Evolutionary conservation across 495 filamentous ascomycete species (phyloP).

Genomic region (Xylaria venustula): DNA sequence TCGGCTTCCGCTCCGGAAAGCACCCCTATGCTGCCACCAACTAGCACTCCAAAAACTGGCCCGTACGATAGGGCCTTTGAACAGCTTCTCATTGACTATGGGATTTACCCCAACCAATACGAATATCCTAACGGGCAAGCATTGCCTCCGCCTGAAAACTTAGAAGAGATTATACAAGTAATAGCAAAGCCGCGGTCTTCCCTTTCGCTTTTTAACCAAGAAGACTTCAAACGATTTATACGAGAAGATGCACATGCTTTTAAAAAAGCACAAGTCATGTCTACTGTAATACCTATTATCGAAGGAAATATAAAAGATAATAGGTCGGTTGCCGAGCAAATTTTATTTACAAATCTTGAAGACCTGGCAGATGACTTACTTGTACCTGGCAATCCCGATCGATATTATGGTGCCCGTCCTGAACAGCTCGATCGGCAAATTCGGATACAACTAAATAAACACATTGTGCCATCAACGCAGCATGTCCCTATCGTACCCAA

Average conservation of each 20-base stretch:
- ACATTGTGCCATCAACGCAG: slow-evolving; percentile 10
- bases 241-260: background rate
- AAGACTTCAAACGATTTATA: slow-evolving; percentile 6
- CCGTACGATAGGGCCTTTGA: slow-evolving; percentile 21
- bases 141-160: slow-evolving; percentile 12
- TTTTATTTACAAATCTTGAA: slow-evolving; percentile 10
- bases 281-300: background rate
- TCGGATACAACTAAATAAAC: slow-evolving; percentile 1
- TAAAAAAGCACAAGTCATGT: background rate
- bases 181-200: slow-evolving; percentile 3
- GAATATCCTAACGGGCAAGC: slow-evolving; percentile 7
- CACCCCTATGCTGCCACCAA: background rate
- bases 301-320: background rate
- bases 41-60: slow-evolving; percentile 14
- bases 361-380: slow-evolving; percentile 9
- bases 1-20: slow-evolving; percentile 13
- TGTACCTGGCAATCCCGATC: slow-evolving; percentile 13
- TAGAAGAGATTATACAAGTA: slow-evolving; percentile 11
- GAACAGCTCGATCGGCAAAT: slow-evolving; percentile 12
- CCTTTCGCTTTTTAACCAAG: background rate
- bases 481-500: too few species aligned
- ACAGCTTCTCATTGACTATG: slow-evolving; percentile 17
- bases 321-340: background rate
- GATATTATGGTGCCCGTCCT: slow-evolving; percentile 14
- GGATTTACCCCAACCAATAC: slow-evolving; percentile 2